Evolutionary conservation across 2,329 filamentous ascomycete species (phyloP), one percentile per base, ranked within the genome.

Genomic region (Ceratocystis papillata): DNA sequence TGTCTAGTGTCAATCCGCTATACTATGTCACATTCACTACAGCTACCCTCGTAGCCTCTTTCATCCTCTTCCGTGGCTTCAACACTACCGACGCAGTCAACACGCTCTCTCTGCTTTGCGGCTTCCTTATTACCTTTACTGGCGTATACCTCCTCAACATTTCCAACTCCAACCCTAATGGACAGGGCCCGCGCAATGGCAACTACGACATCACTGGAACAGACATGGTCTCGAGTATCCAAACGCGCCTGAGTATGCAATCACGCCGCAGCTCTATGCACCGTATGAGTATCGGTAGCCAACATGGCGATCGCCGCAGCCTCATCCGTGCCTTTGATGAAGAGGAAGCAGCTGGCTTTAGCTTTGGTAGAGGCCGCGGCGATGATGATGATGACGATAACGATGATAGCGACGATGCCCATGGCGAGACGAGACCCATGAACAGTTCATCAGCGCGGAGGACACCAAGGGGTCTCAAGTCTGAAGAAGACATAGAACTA

Each of bases 11-110:
- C 66, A 96, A 96, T 74, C 92, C 92, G 5, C 83, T 96, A 30
- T 97, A 97, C 80, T 97, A 97, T 76, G 93, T 97, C 64, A 96
- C 91, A 1, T 97, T 97, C 75, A 96, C 93, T 2, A 97, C 93
- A 0, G 91, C 89, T 68, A 97, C 93, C 6, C 85, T 97, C 53
- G 88, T 89, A 75, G 93, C 93, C 67, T 96, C 93, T 1, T 97
- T 96, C 75, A 95, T 96, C 73, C 87, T 97, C 63, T 97, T 96
- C 79, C 86, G 86, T 71, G 93, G 93, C 67, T 97, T 97, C 81
- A 96, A 97, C 76, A 97, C 93, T 3, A 90, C 89, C 62, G 90
- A 96, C 71, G 82, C 87, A 5, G 89, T 96, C 70, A 96, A 94
- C 77, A 96, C 90, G 0, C 85, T 97, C 67, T 96, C 93, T 2